Base-by-base conservation (phyloP, 2,329 filamentous ascomycete species). In the Fusarium scirpi region DNA sequence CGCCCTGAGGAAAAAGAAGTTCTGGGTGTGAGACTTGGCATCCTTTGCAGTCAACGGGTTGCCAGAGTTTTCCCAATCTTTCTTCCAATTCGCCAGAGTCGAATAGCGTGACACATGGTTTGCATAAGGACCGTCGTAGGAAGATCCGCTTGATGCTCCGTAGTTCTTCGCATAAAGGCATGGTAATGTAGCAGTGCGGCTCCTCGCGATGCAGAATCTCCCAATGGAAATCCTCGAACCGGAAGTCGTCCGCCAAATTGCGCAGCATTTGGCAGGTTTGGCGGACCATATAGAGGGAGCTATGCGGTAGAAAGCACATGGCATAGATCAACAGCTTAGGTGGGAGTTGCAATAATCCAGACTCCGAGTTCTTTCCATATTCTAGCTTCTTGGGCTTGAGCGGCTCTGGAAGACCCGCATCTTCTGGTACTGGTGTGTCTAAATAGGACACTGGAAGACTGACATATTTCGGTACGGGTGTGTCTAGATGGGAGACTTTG, bases 251-350 rank as follows among this genome's bases (percentile, higher is more conserved):
- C 4, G 6, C 2, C 4, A 56, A 12, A 8, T 20, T 4, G 0
- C 34, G 49, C 1, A 67, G 12, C 3, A 1, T 4, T 8, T n/a
- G 45, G 16, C 49, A 66, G 2, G 56, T 66, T 44, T 66, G 62
- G 2, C 34, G 41, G 1, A 56, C 3, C 48, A 66, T 61, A 3
- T 67, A 67, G 2, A 67, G 6, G 8, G 62, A 52, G 10, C 34
- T 44, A 6, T 20, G 3, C 1, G 27, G 15, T 2, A 67, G 6
- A 24, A 11, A 9, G 0, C 4, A 8, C 4, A 60, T 22, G 8
- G 20, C 2, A 4, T 25, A 5, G 9, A 67, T 1, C 6, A 67
- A 1, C 4, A 66, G 32, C 32, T 66, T n/a, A 4, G 7, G 7
- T 2, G 62, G 45, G 3, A 67, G 27, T 22, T 48, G 41, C 0